Evolutionary conservation across 257 asterid genomes (phyloP), one percentile per base, ranked within the genome.

Genomic region (Plantago elongata): DNA sequence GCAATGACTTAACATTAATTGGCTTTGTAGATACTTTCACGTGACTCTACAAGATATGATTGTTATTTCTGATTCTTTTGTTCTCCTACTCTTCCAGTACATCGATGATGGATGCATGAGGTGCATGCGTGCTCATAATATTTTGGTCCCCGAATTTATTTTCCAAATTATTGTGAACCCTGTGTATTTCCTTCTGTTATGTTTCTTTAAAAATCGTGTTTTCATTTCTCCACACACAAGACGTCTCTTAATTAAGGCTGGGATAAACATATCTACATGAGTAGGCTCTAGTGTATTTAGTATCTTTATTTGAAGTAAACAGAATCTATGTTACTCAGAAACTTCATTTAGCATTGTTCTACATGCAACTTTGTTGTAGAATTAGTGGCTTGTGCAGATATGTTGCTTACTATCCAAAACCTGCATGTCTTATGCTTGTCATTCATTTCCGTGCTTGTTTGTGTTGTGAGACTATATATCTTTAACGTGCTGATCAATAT

Each of bases 21-120:
- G 75, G 76, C 70, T 55, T 69, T 65, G 62, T 67, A 71, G 81
- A 67, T 76, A 68, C 82, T 61, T 67, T 56, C 40, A 29, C 52
- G 47, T 70, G 74, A 71, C 69, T 78, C 71, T 65, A 56, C 18
- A 69, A 45, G 60, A 55, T 68, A 51, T 29, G 58, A 44, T 63
- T 64, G 63, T 22, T 60, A 60, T 74, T 67, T 60, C 43, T 65
- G 48, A 22, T 49, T 60, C 34, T 54, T 54, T 72, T 13, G 69
- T 65, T 62, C 27, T 55, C 45, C 51, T 58, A 59, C 37, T 58
- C 49, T 50, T 47, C 61, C 5, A 17, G 11, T 12, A 52, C 38
- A 52, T 9, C 7, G 37, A n/a, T 30, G 37, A 22, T 22, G 27
- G 27, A 22, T 22, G 27, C 27, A 22, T 22, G 27, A 22, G 27